A percentile compares a stretch with the other conserved stretches of the same genome.
Evolutionary conservation across 306 rosid genomes (phyloP).

Genomic region (Malus orientalis): DNA sequence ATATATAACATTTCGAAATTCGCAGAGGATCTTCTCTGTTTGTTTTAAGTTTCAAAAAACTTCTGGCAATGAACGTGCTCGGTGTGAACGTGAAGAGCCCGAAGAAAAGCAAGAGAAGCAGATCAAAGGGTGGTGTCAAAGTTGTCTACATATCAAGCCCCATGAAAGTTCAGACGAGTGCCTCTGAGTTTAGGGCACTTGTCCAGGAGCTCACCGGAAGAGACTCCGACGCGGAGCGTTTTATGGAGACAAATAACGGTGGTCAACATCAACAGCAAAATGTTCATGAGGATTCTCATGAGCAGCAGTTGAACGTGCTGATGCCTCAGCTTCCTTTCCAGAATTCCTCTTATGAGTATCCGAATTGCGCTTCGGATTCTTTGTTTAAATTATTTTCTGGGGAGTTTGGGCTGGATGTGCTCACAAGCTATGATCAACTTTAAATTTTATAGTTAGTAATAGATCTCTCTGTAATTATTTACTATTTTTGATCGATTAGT

Average conservation of each 20-base stretch:
- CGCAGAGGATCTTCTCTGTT: neutral
- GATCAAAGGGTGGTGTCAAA: conserved; percentile 37
- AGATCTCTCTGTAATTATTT: neutral
- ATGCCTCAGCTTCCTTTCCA: conserved; percentile 5
- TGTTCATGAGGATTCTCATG: neutral
- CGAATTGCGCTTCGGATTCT: neutral
- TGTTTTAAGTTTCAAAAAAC: neutral
- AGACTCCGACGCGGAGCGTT: conserved; percentile 60
- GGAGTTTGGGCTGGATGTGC: neutral
- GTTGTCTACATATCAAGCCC: conserved; percentile 84
- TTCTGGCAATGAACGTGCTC: conserved; percentile 10
- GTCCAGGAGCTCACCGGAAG: conserved; percentile 84
- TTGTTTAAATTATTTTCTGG: conserved; percentile 1
- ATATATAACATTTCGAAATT: neutral
- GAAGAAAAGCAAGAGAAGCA: conserved; percentile 24
- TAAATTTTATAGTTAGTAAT: neutral
- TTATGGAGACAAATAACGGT: conserved; percentile 22
- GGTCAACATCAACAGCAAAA: neutral
- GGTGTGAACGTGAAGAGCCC: conserved; percentile 37
- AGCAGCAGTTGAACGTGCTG: conserved; percentile 1
- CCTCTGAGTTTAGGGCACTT: conserved; percentile 70
- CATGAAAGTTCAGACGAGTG: conserved; percentile 69
- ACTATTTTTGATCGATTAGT: neutral
- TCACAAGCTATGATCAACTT: conserved; percentile 2
- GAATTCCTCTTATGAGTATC: neutral